A percentile compares a stretch with the other conserved stretches of the same genome.
Conservation (phyloP, 768 basidiomycete genomes). For the Jaapia argillacea region DNA sequence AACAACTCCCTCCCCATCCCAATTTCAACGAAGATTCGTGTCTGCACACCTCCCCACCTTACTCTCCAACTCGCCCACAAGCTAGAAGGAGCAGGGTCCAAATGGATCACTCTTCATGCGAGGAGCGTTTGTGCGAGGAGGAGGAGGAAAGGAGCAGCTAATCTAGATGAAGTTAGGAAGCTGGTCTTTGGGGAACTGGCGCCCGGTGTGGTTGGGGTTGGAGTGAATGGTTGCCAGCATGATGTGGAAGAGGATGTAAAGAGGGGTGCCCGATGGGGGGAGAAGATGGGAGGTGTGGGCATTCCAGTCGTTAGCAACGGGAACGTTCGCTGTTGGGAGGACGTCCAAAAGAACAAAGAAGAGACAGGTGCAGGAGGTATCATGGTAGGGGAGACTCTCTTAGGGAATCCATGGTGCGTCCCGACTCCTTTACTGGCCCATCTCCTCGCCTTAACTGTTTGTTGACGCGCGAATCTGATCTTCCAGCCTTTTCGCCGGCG, state of each 20-base stretch:
- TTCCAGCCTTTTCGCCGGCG: constrained; percentile 45
- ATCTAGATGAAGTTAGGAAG: constrained; percentile 45
- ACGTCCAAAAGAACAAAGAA: constrained; percentile 42
- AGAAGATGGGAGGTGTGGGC: constrained; percentile 16
- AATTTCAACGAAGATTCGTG: constrained; percentile 47
- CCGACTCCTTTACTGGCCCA: not conserved
- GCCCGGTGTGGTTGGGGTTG: too few relatives aligned
- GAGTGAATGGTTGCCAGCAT: too few relatives aligned
- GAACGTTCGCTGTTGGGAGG: constrained; percentile 54
- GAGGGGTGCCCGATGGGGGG: too few relatives aligned
- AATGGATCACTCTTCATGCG: constrained; percentile 68
- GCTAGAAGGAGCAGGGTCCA: constrained; percentile 55
- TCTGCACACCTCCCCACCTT: constrained; percentile 29
- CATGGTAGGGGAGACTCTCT: constrained; percentile 75
- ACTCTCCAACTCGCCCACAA: constrained; percentile 47
- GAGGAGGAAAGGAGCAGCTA: constrained; percentile 65
- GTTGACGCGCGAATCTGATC: too few relatives aligned
- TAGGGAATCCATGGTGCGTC: constrained; percentile 63
- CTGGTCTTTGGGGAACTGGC: too few relatives aligned
- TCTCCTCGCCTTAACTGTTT: not conserved
- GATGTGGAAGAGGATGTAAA: too few relatives aligned
- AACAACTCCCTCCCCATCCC: constrained; percentile 53
- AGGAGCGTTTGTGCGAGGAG: constrained; percentile 61
- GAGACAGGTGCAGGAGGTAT: constrained; percentile 60
- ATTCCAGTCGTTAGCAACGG: constrained; percentile 72